A percentile compares a stretch with the other conserved stretches of the same genome.
phyloP scores from a whole-genome alignment of 2,329 filamentous ascomycete species.

The Alternaria tenuissima region DNA sequence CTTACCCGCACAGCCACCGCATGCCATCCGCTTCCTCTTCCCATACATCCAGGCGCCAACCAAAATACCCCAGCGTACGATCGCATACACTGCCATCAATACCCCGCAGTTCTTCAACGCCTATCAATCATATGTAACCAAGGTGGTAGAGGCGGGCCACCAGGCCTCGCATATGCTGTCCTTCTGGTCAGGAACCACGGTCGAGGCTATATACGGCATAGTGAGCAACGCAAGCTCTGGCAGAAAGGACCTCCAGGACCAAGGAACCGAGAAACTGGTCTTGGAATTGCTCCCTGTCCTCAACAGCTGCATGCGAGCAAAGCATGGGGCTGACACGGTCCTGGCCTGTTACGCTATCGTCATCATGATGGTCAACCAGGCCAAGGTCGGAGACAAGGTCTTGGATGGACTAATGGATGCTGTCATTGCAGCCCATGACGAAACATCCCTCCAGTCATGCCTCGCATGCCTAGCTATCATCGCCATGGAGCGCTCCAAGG shows the following conservation, averaged over 20 bases:
- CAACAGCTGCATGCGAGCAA: constrained; percentile 78
- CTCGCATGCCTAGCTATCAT: constrained; percentile 83
- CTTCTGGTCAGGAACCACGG: constrained; percentile 90
- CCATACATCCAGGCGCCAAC: constrained; percentile 84
- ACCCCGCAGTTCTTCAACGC: constrained; percentile 77
- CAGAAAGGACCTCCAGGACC: constrained; percentile 75
- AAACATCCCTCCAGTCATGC: constrained; percentile 75
- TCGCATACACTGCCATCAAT: constrained; percentile 84
- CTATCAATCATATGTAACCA: constrained; percentile 80
- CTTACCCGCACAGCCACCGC: constrained; percentile 76
- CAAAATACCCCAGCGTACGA: constrained; percentile 77
- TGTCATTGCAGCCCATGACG: constrained; percentile 77
- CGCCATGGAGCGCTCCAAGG: constrained; percentile 77
- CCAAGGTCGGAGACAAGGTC: constrained; percentile 77
- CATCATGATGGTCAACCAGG: constrained; percentile 84
- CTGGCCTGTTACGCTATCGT: constrained; percentile 92
- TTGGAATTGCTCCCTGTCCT: constrained; percentile 74
- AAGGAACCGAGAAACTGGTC: constrained; percentile 81
- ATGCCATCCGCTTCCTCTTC: constrained; percentile 81
- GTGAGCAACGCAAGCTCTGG: constrained; percentile 80
- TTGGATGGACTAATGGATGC: constrained; percentile 92
- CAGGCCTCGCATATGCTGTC: constrained; percentile 81
- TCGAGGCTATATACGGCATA: constrained; percentile 84
- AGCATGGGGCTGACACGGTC: constrained; percentile 78
- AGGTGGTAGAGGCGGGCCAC: constrained; percentile 73